Conservation (phyloP, 306 rosid genomes). For the Casuarina equisetifolia region DNA sequence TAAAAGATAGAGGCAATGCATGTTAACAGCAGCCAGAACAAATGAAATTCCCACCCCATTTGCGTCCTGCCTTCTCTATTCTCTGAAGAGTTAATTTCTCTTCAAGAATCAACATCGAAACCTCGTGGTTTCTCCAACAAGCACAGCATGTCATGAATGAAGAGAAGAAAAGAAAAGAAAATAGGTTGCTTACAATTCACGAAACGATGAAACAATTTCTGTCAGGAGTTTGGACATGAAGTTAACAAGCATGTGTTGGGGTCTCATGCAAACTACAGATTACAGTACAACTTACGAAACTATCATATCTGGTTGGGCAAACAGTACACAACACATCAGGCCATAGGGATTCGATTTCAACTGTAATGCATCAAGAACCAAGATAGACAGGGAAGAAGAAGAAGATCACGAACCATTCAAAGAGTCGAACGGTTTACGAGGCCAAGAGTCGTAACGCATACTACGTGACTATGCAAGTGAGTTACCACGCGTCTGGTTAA, state of each 20-base stretch:
- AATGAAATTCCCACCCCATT: background rate
- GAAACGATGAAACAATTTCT: background rate
- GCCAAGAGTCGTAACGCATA: background rate
- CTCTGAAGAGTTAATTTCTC: background rate
- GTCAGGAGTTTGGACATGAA: background rate
- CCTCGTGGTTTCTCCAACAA: background rate
- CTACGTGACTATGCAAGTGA: background rate
- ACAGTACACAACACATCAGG: background rate
- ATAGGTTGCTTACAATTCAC: background rate
- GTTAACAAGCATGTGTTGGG: background rate
- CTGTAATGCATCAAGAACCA: background rate
- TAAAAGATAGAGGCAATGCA: background rate
- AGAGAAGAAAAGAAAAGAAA: too few relatives aligned
- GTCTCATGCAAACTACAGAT: background rate
- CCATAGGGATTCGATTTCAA: background rate
- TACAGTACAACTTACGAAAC: background rate
- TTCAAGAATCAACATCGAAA: background rate
- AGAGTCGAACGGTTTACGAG: background rate
- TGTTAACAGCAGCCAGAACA: background rate
- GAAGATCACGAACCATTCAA: background rate
- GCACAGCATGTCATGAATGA: background rate
- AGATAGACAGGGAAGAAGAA: background rate
- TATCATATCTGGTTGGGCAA: background rate
- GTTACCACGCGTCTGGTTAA: constrained; percentile 4
- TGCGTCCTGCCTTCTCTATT: background rate